Conservation (phyloP, 345 rosid species). For the Stellera chamaejasme region DNA sequence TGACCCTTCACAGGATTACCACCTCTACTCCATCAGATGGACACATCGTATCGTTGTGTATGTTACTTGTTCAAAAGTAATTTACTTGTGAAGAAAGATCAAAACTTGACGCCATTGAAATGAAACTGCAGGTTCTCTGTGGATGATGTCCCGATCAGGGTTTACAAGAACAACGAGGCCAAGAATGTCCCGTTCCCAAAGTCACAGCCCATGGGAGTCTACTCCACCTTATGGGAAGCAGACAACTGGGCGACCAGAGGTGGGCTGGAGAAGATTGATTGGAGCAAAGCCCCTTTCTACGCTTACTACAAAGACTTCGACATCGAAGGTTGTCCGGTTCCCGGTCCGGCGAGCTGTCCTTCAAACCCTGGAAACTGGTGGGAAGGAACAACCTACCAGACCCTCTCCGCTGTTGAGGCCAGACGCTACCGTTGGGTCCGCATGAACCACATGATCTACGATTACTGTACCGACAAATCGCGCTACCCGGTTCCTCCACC, state of each 20-base stretch:
- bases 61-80: slow-evolving; percentile 11
- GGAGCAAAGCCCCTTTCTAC: slow-evolving; percentile 84
- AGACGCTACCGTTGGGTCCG: slow-evolving; percentile 89
- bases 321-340: slow-evolving; percentile 80
- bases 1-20: slow-evolving; percentile 73
- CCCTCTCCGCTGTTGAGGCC: slow-evolving; percentile 63
- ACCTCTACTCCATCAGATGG: slow-evolving; percentile 65
- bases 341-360: slow-evolving; percentile 64
- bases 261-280: slow-evolving; percentile 79
- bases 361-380: slow-evolving; percentile 69
- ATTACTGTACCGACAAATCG: slow-evolving; percentile 74
- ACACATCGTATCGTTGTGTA: slow-evolving; percentile 73
- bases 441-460: slow-evolving; percentile 84
- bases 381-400: slow-evolving; percentile 57
- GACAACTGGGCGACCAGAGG: slow-evolving; percentile 99
- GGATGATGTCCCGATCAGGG: slow-evolving; percentile 82
- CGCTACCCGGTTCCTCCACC: slow-evolving; percentile 71
- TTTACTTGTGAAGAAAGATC: background rate
- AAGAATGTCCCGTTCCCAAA: slow-evolving; percentile 59
- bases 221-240: slow-evolving; percentile 95
- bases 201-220: slow-evolving; percentile 76
- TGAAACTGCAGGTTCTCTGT: slow-evolving; percentile 49
- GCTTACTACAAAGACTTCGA: slow-evolving; percentile 87
- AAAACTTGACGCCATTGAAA: background rate
- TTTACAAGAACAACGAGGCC: slow-evolving; percentile 75